phyloP scores from a whole-genome alignment of 306 rosid genomes.

The Pyrus bretschneideri region DNA sequence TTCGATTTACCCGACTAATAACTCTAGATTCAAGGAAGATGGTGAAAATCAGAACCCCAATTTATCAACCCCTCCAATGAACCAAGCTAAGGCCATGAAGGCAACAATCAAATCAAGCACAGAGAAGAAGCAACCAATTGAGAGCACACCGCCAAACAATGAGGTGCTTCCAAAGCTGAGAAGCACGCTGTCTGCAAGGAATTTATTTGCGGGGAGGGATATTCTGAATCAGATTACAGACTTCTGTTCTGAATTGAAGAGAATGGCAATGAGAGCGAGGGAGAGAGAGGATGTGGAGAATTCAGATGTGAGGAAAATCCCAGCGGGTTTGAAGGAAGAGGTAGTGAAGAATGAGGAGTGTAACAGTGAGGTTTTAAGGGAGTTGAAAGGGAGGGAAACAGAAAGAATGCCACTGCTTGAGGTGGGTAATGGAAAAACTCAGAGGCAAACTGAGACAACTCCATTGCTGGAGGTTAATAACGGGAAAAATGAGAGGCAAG shows the following conservation, averaged over 20 bases:
- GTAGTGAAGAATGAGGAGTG: conserved; percentile 17
- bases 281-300: conserved; percentile 54
- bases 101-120: conserved; percentile 64
- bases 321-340: conserved; percentile 24
- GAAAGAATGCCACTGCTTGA: conserved; percentile 58
- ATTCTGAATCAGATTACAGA: conserved; percentile 80
- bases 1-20: conserved; percentile 39
- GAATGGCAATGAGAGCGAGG: conserved; percentile 50
- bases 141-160: conserved; percentile 25
- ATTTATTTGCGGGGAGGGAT: conserved; percentile 68
- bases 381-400: conserved; percentile 37
- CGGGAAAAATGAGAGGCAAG: conserved; percentile 29
- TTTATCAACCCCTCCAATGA: conserved; percentile 41
- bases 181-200: conserved; percentile 71
- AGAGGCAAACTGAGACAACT: conserved; percentile 43
- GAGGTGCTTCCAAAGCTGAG: conserved; percentile 45
- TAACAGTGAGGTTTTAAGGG: conserved; percentile 25
- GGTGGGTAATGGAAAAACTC: conserved; percentile 24
- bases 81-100: conserved; percentile 38
- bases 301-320: conserved; percentile 17
- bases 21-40: conserved; percentile 41
- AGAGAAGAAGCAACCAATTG: conserved; percentile 45
- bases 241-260: conserved; percentile 82
- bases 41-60: conserved; percentile 76
- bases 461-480: conserved; percentile 45